A percentile compares a stretch with the other conserved stretches of the same genome.
phyloP scores from a whole-genome alignment of 176 grass and related monocot genomes.

The Secale cereale region DNA sequence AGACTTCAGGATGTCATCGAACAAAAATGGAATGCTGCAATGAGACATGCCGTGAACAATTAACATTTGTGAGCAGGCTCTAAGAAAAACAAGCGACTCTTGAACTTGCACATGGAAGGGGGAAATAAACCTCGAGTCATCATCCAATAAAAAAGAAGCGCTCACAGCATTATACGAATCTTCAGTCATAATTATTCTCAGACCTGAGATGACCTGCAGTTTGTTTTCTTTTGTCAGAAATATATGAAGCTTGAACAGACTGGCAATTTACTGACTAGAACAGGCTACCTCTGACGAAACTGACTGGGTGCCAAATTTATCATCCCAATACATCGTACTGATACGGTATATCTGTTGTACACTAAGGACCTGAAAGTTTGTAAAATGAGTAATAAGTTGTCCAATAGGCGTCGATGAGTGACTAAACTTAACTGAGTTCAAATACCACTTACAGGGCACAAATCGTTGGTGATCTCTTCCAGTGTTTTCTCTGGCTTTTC shows the following conservation, averaged over 20 bases:
- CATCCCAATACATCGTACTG: not conserved
- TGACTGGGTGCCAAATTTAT: rapidly evolving
- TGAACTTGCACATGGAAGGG: no score
- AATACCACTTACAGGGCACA: slow-evolving; percentile 76
- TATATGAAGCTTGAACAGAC: no score
- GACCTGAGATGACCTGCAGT: slow-evolving; percentile 60
- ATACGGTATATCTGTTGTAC: slow-evolving; percentile 41
- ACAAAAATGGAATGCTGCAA: slow-evolving; percentile 72
- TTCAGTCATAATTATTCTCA: slow-evolving; percentile 65
- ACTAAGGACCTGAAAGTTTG: slow-evolving; percentile 72
- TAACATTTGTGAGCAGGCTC: not conserved
- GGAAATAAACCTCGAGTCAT: slow-evolving; percentile 29
- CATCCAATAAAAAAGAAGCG: slow-evolving; percentile 74
- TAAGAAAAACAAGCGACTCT: not conserved
- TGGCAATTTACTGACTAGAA: no score
- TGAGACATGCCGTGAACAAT: not conserved
- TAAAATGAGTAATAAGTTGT: not conserved
- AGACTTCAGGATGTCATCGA: slow-evolving; percentile 67
- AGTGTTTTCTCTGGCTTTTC: slow-evolving; percentile 89
- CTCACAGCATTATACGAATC: slow-evolving; percentile 52
- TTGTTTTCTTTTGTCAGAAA: not conserved
- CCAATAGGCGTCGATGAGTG: not conserved
- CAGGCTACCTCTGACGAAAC: no score
- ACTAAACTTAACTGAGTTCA: not conserved
- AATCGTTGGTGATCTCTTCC: slow-evolving; percentile 77